These are phyloP conservation scores for Russula griseocarnosa DNA, from an alignment of 768 basidiomycete genomes.

Conservation along the genomic window DNA sequence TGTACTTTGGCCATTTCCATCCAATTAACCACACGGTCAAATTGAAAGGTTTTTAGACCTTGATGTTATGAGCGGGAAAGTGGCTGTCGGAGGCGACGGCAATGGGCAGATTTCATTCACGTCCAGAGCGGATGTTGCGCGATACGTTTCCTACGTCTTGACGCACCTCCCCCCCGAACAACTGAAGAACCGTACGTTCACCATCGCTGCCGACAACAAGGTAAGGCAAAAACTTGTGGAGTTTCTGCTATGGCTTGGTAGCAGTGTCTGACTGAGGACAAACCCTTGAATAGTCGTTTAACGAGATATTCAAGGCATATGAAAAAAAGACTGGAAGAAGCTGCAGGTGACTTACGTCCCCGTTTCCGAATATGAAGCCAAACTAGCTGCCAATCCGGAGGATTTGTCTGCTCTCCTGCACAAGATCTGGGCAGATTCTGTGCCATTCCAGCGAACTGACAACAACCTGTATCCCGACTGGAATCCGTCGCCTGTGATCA, in stretches of 20 bases:
- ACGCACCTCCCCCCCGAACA: neutral
- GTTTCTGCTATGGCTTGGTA: too few species aligned
- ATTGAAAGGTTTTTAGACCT: neutral
- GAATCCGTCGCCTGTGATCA: neutral
- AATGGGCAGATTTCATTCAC: neutral
- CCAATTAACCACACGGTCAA: neutral
- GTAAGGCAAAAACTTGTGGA: neutral
- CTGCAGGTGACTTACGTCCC: neutral
- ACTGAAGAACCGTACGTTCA: neutral
- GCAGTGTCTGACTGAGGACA: neutral
- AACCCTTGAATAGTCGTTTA: neutral
- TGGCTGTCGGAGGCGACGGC: neutral
- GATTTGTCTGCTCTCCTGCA: neutral
- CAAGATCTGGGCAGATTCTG: neutral
- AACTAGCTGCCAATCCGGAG: neutral
- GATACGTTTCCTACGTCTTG: neutral
- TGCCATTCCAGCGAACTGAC: slow-evolving; percentile 6
- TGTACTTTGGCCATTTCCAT: too few species aligned
- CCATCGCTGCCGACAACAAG: neutral
- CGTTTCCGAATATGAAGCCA: neutral
- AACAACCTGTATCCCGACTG: slow-evolving; percentile 24
- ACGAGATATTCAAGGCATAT: neutral
- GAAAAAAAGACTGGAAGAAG: neutral
- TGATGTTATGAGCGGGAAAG: neutral
- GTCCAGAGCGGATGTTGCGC: neutral